Conservation (phyloP, 306 rosid genomes). For the apple (Malus domestica) region DNA sequence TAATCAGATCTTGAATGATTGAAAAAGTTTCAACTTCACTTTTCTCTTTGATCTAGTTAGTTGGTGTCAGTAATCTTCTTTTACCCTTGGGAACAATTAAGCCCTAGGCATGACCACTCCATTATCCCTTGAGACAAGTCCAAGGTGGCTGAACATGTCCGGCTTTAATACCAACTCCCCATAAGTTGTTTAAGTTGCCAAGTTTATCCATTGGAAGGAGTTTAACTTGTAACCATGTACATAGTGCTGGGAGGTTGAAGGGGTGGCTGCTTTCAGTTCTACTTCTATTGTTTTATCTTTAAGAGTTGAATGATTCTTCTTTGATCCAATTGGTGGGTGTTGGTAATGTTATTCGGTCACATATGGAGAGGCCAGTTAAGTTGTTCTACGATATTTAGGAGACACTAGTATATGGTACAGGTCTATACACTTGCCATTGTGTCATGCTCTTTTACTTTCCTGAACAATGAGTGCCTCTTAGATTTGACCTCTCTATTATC, state of each 20-base stretch:
- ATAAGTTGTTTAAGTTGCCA: background rate
- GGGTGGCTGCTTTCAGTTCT: background rate
- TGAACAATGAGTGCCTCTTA: background rate
- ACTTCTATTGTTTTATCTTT: background rate
- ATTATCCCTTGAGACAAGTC: background rate
- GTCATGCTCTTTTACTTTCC: background rate
- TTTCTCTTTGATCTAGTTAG: background rate
- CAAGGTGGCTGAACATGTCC: background rate
- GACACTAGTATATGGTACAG: background rate
- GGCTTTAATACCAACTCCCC: background rate
- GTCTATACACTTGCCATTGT: background rate
- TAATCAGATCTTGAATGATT: background rate
- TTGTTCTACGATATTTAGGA: background rate
- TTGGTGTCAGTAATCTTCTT: background rate
- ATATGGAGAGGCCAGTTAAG: background rate
- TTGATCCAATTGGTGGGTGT: background rate
- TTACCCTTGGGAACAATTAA: background rate
- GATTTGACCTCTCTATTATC: background rate
- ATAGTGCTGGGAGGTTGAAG: background rate
- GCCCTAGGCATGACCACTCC: background rate
- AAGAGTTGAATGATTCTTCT: background rate
- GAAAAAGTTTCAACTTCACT: background rate
- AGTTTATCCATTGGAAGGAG: background rate
- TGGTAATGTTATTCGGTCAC: background rate
- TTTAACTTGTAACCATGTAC: background rate